Evolutionary conservation across 306 rosid species (phyloP), one percentile per base, ranked within the genome.

Genomic region (Oxytropis ochrocephala): DNA sequence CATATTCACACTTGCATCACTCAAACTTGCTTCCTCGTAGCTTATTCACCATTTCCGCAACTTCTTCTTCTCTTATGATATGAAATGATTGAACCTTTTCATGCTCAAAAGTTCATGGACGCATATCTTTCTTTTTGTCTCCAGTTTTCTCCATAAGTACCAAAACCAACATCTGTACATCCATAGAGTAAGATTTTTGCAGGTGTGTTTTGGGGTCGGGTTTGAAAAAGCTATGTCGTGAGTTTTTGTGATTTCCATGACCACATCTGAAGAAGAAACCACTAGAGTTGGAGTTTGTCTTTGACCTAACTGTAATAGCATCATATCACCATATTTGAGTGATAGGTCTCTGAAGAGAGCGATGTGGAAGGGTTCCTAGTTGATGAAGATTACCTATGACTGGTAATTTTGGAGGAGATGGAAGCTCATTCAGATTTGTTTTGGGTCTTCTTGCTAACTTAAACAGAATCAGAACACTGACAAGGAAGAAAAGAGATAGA

Each of bases 361-460:
- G 72, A 8, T 74, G 80, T 8, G 74, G 86, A 0, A 74, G 75
- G n/a, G 64, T n/a, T 0, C 86, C 86, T 35, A 82, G n/a, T 13
- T 74, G 83, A 8, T 82, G 83, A 36, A 82, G 73, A 11, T 82
- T 78, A 7, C 86, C 83, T n/a, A n/a, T n/a, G n/a, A n/a, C n/a
- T n/a, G n/a, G n/a, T n/a, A n/a, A n/a, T n/a, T n/a, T n/a, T n/a
- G n/a, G n/a, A n/a, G n/a, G n/a, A n/a, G n/a, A n/a, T n/a, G n/a
- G n/a, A n/a, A n/a, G n/a, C n/a, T n/a, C n/a, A n/a, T n/a, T n/a
- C n/a, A n/a, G n/a, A n/a, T n/a, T n/a, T n/a, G n/a, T n/a, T n/a
- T n/a, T n/a, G n/a, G n/a, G n/a, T n/a, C n/a, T n/a, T n/a, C n/a
- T n/a, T n/a, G n/a, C n/a, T n/a, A n/a, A n/a, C n/a, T n/a, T n/a